A percentile compares a stretch with the other conserved stretches of the same genome.
These are phyloP conservation scores for Arachis monticola DNA, from an alignment of 331 rosid species.

Conservation along the genomic window DNA sequence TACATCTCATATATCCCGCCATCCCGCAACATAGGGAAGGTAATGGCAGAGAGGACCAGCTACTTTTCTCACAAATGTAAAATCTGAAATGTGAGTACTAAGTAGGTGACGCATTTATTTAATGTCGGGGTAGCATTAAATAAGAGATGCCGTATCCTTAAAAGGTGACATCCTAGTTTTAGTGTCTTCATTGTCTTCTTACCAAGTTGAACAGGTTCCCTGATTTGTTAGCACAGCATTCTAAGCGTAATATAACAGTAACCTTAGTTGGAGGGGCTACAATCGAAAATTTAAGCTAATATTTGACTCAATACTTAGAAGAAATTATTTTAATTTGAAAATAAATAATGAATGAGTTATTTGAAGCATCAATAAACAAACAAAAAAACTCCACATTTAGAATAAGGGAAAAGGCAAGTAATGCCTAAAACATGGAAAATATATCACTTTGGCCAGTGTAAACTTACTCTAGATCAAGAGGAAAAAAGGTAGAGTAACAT, in stretches of 20 bases:
- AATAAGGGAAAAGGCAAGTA: neutral
- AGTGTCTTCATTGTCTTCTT: neutral
- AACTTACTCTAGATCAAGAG: neutral
- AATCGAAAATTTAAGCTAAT: neutral
- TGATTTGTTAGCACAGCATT: neutral
- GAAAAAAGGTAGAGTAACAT: conserved; percentile 3
- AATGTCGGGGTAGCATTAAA: neutral
- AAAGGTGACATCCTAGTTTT: neutral
- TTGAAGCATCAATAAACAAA: neutral
- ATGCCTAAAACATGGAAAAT: neutral
- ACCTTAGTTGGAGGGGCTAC: neutral
- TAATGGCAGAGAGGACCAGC: neutral
- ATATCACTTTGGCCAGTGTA: conserved; percentile 5
- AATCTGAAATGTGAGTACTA: neutral
- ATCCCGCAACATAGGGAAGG: neutral
- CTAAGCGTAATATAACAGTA: neutral
- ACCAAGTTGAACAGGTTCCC: neutral
- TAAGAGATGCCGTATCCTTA: neutral
- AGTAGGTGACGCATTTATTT: neutral
- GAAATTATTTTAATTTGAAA: neutral
- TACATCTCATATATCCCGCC: too few relatives aligned
- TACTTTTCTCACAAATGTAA: neutral
- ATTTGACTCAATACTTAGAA: neutral
- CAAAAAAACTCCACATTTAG: neutral
- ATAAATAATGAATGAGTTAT: neutral